Percentiles rank a stretch among this genome's conserved stretches.
Evolutionary conservation across 768 basidiomycete genomes (phyloP).

Genomic region (Hygrophorus pudorinus): DNA sequence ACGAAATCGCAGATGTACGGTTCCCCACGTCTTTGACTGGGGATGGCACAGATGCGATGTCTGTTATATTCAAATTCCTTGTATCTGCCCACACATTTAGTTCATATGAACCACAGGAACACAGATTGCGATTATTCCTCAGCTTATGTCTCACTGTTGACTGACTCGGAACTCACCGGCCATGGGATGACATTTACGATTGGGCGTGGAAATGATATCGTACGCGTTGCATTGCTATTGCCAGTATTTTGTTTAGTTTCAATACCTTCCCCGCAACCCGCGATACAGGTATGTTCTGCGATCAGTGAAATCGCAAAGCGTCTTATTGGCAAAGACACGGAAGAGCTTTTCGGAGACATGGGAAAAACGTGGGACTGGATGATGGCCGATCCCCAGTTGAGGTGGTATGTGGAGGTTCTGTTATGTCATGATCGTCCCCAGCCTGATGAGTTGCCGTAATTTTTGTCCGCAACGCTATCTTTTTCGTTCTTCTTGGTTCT

Average conservation of each 20-base stretch:
- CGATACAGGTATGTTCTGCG: constrained; percentile 61
- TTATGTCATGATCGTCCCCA: no score
- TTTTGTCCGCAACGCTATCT: no score
- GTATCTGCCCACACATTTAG: not conserved
- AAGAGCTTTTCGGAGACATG: constrained; percentile 82
- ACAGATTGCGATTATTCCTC: constrained; percentile 94
- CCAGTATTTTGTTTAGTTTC: not conserved
- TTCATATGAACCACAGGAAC: constrained; percentile 48
- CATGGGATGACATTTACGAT: constrained; percentile 94
- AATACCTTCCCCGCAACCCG: not conserved
- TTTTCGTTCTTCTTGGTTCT: not conserved
- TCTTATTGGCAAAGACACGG: constrained; percentile 75
- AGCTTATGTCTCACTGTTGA: constrained; percentile 76
- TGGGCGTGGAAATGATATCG: constrained; percentile 92
- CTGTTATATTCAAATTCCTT: constrained; percentile 10
- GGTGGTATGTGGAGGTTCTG: constrained; percentile 79
- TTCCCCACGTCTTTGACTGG: constrained; percentile 89
- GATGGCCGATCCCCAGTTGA: constrained; percentile 79
- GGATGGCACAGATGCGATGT: constrained; percentile 94
- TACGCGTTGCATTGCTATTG: constrained; percentile 19
- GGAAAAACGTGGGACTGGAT: constrained; percentile 85
- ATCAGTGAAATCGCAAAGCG: constrained; percentile 73
- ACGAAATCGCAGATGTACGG: constrained; percentile 54
- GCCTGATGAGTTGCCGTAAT: no score
- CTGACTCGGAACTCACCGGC: constrained; percentile 69